Percentiles rank a stretch among this genome's conserved stretches.
Conservation (phyloP, 257 asterid species). For the Ilex aquifolium region DNA sequence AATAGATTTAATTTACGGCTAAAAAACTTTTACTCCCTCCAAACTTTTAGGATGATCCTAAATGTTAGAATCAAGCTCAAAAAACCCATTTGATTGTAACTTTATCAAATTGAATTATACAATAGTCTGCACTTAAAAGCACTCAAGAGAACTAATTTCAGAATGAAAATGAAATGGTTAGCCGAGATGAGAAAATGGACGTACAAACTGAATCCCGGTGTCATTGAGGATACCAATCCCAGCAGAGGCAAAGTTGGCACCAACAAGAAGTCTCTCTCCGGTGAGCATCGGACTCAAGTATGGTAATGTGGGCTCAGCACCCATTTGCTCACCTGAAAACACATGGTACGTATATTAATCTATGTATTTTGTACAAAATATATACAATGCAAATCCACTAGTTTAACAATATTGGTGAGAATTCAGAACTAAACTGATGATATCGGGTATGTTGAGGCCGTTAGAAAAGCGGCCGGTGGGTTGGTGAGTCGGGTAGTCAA, state of each 20-base stretch:
- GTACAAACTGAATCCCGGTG: conserved; percentile 87
- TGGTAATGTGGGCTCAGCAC: conserved; percentile 55
- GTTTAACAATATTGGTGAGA: neutral
- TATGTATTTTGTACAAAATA: neutral
- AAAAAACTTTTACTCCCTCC: too few species aligned
- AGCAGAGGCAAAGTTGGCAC: conserved; percentile 94
- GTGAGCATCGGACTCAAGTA: conserved; percentile 56
- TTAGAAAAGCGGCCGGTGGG: conserved; percentile 92
- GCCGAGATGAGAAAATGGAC: conserved; percentile 9
- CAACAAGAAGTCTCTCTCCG: conserved; percentile 59
- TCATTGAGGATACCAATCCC: conserved; percentile 91
- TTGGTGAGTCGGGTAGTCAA: conserved; percentile 66
- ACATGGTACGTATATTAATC: neutral
- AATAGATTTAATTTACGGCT: too few species aligned
- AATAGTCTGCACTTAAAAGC: too few species aligned
- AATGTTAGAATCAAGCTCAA: too few species aligned
- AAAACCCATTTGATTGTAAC: too few species aligned
- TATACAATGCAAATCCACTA: neutral
- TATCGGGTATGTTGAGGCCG: conserved; percentile 81
- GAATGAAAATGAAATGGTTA: neutral
- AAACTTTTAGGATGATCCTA: too few species aligned
- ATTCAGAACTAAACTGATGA: conserved; percentile 36
- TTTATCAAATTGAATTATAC: too few species aligned
- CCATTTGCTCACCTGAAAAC: conserved; percentile 52
- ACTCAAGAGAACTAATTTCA: too few species aligned